phyloP scores from a whole-genome alignment of 1,284 basidiomycete species.

The Anthracocystis setariae region DNA sequence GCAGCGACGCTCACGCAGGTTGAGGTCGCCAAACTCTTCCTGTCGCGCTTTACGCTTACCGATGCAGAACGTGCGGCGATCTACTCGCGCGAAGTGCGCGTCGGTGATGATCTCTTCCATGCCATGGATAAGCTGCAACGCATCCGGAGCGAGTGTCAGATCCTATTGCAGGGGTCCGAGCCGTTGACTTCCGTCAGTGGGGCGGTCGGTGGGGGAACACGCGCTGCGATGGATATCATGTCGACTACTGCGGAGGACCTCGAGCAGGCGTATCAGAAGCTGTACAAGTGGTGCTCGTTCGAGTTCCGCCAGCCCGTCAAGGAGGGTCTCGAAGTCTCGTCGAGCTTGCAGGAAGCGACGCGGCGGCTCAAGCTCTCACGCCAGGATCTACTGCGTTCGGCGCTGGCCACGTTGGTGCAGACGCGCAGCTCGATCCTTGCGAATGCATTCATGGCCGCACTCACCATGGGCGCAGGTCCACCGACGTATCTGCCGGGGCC shows the following conservation, averaged over 20 bases:
- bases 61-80: constrained; percentile 79
- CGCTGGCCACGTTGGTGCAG: constrained; percentile 79
- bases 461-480: constrained; percentile 80
- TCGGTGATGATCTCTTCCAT: constrained; percentile 79
- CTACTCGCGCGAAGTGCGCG: constrained; percentile 79
- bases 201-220: constrained; percentile 69
- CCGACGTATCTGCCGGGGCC: constrained; percentile 87
- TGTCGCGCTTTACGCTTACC: constrained; percentile 83
- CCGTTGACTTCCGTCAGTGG: constrained; percentile 72
- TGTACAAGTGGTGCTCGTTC: constrained; percentile 84
- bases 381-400: constrained; percentile 65
- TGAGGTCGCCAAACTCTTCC: constrained; percentile 81
- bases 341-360: constrained; percentile 79
- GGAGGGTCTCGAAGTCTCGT: constrained; percentile 77
- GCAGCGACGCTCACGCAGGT: constrained; percentile 67
- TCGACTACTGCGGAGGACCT: constrained; percentile 76
- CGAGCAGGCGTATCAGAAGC: constrained; percentile 88
- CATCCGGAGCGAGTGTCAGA: constrained; percentile 84
- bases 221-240: constrained; percentile 76
- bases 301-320: constrained; percentile 77
- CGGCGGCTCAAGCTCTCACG: constrained; percentile 78
- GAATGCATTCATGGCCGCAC: constrained; percentile 82
- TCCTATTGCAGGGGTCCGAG: constrained; percentile 84
- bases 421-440: constrained; percentile 84
- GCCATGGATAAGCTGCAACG: constrained; percentile 86